Evolutionary conservation across 768 basidiomycete genomes (phyloP), one percentile per base, ranked within the genome.

Genomic region (Kwoniella bestiolae): DNA sequence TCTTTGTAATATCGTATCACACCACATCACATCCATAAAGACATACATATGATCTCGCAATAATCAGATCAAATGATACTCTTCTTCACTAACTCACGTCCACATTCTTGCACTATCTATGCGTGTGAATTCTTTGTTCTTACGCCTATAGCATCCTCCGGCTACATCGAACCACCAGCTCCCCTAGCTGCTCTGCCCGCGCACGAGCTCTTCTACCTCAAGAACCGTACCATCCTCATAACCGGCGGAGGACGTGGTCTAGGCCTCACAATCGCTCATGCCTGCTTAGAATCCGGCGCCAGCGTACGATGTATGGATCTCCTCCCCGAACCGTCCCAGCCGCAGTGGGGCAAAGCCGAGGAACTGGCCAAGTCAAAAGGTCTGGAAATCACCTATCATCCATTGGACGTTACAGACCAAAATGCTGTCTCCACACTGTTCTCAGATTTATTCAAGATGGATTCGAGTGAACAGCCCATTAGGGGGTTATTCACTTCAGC

Each of bases 201-300:
- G 3, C 70, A 66, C 6, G 62, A 69, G 31, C 67, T 80, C 3
- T 78, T 78, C 71, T 60, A 56, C 6, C 72, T 80, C 47, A 44
- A 61, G 1, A 56, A 62, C 41, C 73, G 72, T 14, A 73, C 67
- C 3, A 60, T 73, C 28, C 56, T 78, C 55, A 65, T 78, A 47
- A 76, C 79, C 1, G 79, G 79, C 8, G 79, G 68, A 0, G 79
- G 65, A 2, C 69, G 78, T 21, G 78, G 78, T 47, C 63, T 79
- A 3, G 79, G 79, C 8, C 60, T 80, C 9, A 69, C 69, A 26
- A 59, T 77, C n/a, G 77, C 73, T 21, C 68, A 70, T 25, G 63
- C 76, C 16, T 56, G 72, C 2, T 61, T 80, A 11, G 75, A 80
- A 65, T 49, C 72, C n/a, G 73, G 68, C 21, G 67, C 73, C 16